Evolutionary conservation across 129 eudicot species (phyloP).

Genomic region (Arctium minus): DNA sequence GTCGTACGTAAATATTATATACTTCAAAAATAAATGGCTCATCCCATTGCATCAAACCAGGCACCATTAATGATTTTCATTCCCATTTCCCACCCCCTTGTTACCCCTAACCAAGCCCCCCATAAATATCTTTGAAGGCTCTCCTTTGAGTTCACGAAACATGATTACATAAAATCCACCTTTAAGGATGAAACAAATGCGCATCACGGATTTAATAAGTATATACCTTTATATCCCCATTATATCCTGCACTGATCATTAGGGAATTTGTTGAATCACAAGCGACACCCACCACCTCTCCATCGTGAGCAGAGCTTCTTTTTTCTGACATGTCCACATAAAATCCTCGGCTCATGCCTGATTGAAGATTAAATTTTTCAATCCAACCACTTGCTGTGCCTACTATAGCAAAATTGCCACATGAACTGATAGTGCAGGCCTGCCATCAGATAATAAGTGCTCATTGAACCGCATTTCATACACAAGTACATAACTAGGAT

Average conservation of each 20-base stretch:
- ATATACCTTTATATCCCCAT: conserved; percentile 79
- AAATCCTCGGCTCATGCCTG: conserved; percentile 89
- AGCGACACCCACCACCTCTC: conserved; percentile 88
- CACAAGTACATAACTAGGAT: conserved; percentile 11
- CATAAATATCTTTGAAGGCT: not conserved
- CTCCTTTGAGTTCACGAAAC: not conserved
- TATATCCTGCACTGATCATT: conserved; percentile 84
- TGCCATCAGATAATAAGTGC: conserved; percentile 27
- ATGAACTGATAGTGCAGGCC: conserved; percentile 89
- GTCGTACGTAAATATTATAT: too few relatives aligned
- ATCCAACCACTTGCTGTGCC: conserved; percentile 97
- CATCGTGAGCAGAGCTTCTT: conserved; percentile 60
- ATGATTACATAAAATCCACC: not conserved
- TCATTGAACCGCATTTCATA: not conserved
- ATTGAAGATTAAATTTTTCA: conserved; percentile 92
- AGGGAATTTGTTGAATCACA: conserved; percentile 93
- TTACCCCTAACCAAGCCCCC: too few relatives aligned
- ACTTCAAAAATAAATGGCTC: too few relatives aligned
- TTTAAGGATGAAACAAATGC: not conserved
- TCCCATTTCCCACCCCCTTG: too few relatives aligned
- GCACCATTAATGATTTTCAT: too few relatives aligned
- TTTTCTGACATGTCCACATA: conserved; percentile 54
- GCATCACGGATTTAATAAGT: not conserved
- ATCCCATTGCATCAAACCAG: too few relatives aligned
- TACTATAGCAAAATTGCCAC: conserved; percentile 89